Evolutionary conservation across 2,329 filamentous ascomycete genomes (phyloP), one percentile per base, ranked within the genome.

Genomic region (Pseudopithomyces maydicus): DNA sequence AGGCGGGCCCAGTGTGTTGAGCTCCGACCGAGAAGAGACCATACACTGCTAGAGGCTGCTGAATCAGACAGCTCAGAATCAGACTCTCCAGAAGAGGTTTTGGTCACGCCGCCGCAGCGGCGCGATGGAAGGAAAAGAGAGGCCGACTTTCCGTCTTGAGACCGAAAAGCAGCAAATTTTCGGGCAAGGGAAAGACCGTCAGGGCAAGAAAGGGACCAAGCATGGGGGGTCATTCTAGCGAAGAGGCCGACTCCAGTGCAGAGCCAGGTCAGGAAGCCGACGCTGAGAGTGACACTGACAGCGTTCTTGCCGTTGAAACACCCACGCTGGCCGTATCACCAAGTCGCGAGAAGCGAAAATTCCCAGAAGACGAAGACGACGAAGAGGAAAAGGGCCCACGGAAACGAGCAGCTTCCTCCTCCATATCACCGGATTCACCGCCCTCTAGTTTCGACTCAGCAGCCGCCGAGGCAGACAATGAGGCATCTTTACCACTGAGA

Each of bases 121-220:
- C 47, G 55, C 26, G 61, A 58, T 59, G 57, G 56, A 64, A 64
- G 57, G 19, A 61, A 58, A 58, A 63, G 50, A 71, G 68, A 56
- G 73, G 73, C 1, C 65, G 65, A 11, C 57, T 74, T 3, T 78
- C 76, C 6, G 64, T 73, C 3, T 58, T 77, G 1, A 65, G 75
- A 38, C 76, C 76, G 0, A 77, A 60, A 47, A 73, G 67, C 36
- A 61, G 65, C 43, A 76, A 73, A 44, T 72, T 62, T 41, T 74
- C 73, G 1, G 74, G 74, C 32, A 77, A 77, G 58, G 69, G 69
- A 33, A 70, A 73, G 42, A 55, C 63, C 6, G 42, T 57, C 11
- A 59, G 57, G 36, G 12, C 48, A 3, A 43, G 41, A 14, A 59
- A 59, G 35, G 45, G 38, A 11, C 29, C 20, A 15, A 61, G 15